Percentiles rank a stretch among this genome's conserved stretches.
Evolutionary conservation across 192 early-diverging fungal species (phyloP).

Genomic region (Backusella macrospora): DNA sequence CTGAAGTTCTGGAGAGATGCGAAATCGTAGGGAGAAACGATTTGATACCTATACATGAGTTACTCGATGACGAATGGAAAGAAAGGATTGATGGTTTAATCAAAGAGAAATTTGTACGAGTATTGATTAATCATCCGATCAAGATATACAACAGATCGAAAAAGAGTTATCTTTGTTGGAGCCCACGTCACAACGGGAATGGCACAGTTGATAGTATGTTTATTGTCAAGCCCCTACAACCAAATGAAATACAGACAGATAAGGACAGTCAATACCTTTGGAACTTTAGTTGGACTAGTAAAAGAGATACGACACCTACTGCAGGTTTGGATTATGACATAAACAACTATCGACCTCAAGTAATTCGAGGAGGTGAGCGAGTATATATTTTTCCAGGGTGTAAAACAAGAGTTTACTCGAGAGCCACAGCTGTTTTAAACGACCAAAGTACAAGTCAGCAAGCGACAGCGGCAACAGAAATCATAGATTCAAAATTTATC

Average conservation of each 20-base stretch:
- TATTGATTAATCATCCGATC: not conserved
- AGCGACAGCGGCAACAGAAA: not conserved
- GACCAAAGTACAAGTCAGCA: not conserved
- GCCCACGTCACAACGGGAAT: not conserved
- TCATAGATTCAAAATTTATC: not conserved
- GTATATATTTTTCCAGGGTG: constrained; percentile 7
- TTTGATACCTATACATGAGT: not conserved
- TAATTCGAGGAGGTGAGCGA: not conserved
- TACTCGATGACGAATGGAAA: not conserved
- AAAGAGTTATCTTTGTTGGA: not conserved
- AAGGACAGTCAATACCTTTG: not conserved
- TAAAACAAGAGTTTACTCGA: not conserved
- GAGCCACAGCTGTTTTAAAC: not conserved
- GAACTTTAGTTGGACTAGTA: not conserved
- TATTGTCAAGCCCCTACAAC: not conserved
- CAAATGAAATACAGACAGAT: not conserved
- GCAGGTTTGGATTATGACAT: not conserved
- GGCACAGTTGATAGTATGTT: not conserved
- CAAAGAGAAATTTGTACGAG: not conserved
- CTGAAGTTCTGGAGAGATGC: not conserved
- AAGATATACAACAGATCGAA: not conserved
- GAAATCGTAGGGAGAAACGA: not conserved
- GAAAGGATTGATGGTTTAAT: not conserved
- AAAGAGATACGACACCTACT: not conserved
- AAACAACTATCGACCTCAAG: not conserved